These are phyloP conservation scores for Gliomastix tumulicola DNA, from an alignment of 2,329 filamentous ascomycete genomes.

Conservation along the genomic window DNA sequence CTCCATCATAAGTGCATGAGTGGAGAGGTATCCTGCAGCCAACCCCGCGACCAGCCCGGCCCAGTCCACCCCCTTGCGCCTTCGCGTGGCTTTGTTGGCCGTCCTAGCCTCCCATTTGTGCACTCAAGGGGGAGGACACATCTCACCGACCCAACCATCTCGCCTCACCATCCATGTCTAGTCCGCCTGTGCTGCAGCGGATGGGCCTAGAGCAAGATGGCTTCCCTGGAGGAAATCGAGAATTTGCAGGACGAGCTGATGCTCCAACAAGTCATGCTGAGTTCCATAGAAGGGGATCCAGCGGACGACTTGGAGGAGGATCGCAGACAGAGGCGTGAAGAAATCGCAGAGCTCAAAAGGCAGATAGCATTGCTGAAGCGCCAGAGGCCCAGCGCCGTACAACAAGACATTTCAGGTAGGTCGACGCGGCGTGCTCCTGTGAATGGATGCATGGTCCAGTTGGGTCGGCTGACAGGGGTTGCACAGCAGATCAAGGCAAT, in stretches of 20 bases:
- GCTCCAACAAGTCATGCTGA: conserved; percentile 33
- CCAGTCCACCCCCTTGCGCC: no score
- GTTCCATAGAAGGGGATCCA: conserved; percentile 23
- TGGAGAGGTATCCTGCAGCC: no score
- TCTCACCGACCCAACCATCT: no score
- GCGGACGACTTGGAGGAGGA: conserved; percentile 20
- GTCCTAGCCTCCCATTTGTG: no score
- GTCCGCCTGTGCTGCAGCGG: no score
- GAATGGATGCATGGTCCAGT: neutral
- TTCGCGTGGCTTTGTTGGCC: no score
- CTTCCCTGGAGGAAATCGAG: no score
- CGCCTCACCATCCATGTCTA: no score
- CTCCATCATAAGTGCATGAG: no score
- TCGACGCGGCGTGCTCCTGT: neutral
- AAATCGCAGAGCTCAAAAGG: conserved; percentile 22
- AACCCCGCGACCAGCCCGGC: no score
- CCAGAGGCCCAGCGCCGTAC: neutral
- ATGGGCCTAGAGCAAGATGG: no score
- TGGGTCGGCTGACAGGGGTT: neutral
- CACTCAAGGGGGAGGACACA: no score
- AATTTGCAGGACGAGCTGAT: conserved; percentile 30
- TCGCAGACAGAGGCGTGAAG: conserved; percentile 13
- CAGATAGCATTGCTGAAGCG: neutral
- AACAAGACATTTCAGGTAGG: neutral
- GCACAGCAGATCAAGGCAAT: neutral